A percentile compares a stretch with the other conserved stretches of the same genome.
Evolutionary conservation across 805 yeast species (phyloP).

Genomic region (Saturnispora gosingensis): DNA sequence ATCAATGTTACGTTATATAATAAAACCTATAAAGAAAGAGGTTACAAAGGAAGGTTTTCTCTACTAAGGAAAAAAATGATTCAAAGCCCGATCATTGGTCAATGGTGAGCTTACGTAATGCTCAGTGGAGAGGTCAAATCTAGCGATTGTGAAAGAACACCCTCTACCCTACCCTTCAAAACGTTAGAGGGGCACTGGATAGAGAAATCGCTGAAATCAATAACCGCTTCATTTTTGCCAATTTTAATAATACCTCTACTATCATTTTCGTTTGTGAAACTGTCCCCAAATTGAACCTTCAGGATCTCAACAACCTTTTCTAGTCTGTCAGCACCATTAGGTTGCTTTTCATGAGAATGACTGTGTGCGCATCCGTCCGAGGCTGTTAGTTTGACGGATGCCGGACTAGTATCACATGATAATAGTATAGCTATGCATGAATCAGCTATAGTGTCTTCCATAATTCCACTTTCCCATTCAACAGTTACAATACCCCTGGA

Average conservation of each 20-base stretch:
- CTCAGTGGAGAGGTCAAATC: conserved; percentile 80
- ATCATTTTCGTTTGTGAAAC: conserved; percentile 38
- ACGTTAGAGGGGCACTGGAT: conserved; percentile 70
- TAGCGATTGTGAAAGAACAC: conserved; percentile 67
- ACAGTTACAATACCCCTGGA: conserved; percentile 46
- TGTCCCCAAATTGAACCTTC: conserved; percentile 81
- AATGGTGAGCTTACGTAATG: background rate
- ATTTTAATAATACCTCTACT: conserved; percentile 53
- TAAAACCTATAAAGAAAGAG: background rate
- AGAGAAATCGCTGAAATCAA: conserved; percentile 53
- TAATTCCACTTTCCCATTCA: conserved; percentile 84
- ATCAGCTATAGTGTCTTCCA: conserved; percentile 92
- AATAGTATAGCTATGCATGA: conserved; percentile 82
- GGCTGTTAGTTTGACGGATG: conserved; percentile 74
- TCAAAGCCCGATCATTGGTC: conserved; percentile 7
- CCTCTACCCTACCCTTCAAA: conserved; percentile 72
- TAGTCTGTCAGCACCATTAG: conserved; percentile 1
- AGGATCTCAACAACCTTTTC: conserved; percentile 23
- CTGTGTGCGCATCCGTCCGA: conserved; percentile 46
- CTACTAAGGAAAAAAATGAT: background rate
- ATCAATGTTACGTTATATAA: background rate
- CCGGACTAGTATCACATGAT: conserved; percentile 91
- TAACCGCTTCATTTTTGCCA: conserved; percentile 65
- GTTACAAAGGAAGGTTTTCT: background rate
- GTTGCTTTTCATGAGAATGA: conserved; percentile 17